phyloP scores from a whole-genome alignment of 2,329 filamentous ascomycete species.

The Aspergillus awamori region DNA sequence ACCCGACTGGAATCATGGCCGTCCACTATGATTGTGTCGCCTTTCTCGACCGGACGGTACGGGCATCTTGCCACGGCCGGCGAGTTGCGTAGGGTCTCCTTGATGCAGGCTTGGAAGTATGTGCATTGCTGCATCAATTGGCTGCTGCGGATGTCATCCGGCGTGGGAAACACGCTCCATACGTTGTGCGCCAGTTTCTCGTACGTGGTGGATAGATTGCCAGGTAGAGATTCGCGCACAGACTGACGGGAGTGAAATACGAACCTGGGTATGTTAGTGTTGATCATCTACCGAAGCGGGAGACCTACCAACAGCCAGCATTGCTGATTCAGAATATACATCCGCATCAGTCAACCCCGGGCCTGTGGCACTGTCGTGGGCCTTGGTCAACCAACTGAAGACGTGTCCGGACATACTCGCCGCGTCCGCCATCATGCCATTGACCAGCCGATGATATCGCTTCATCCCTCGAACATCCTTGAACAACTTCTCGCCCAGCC shows the following conservation, averaged over 20 bases:
- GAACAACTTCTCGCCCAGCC: conserved; percentile 12
- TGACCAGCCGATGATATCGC: conserved; percentile 4
- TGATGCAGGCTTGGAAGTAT: conserved; percentile 19
- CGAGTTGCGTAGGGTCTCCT: conserved; percentile 17
- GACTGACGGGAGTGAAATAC: conserved; percentile 24
- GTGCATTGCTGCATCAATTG: conserved; percentile 10
- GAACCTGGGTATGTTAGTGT: conserved; percentile 28
- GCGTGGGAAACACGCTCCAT: conserved; percentile 19
- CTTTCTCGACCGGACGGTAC: conserved; percentile 8
- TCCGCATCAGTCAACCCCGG: background rate
- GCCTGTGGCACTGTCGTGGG: background rate
- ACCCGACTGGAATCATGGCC: conserved; percentile 18
- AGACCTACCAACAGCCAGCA: conserved; percentile 3
- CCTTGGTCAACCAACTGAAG: background rate
- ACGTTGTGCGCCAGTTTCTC: conserved; percentile 16
- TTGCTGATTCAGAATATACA: conserved; percentile 1
- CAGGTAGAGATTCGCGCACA: conserved; percentile 28
- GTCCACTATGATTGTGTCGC: conserved; percentile 11
- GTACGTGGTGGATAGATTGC: conserved; percentile 23
- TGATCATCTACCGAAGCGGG: conserved; percentile 1
- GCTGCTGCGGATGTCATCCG: conserved; percentile 15
- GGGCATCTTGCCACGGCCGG: conserved; percentile 11
- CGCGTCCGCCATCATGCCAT: background rate
- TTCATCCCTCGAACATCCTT: background rate
- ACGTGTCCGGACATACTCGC: conserved; percentile 2